Evolutionary conservation across 164 flowering plant genomes (phyloP).

Genomic region (Saururus chinensis): DNA sequence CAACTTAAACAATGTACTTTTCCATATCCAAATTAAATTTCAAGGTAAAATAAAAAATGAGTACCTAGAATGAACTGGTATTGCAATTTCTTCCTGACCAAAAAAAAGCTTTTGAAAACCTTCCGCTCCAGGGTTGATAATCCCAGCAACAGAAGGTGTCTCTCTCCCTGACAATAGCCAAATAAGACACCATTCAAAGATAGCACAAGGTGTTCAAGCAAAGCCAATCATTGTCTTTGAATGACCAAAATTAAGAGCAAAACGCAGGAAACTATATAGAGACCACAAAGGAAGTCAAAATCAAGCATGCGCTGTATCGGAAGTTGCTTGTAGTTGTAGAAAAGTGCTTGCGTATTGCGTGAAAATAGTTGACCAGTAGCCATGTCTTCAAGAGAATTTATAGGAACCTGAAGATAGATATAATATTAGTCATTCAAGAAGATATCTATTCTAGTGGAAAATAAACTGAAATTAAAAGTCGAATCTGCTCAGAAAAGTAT

Average conservation of each 20-base stretch:
- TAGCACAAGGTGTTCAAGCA: no score
- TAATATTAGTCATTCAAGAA: background rate
- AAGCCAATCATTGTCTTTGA: no score
- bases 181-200: background rate
- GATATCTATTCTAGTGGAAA: no score
- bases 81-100: constrained; percentile 98
- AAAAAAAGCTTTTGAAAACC: constrained; percentile 98
- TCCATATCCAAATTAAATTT: no score
- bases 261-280: constrained; percentile 4
- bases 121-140: constrained; percentile 89
- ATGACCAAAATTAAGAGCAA: no score
- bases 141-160: constrained; percentile 97
- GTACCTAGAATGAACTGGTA: constrained; percentile 88
- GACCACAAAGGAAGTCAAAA: constrained; percentile 97
- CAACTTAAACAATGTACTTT: no score
- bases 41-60: background rate
- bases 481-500: no score
- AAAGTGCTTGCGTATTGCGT: constrained; percentile 83
- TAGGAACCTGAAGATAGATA: background rate
- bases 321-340: constrained; percentile 94
- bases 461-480: no score
- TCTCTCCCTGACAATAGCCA: constrained; percentile 56
- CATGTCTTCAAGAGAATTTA: constrained; percentile 25
- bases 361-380: constrained; percentile 95
- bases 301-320: constrained; percentile 99